Base-by-base conservation (phyloP, 192 early-diverging fungal genomes). In the Coemansia sp. region DNA sequence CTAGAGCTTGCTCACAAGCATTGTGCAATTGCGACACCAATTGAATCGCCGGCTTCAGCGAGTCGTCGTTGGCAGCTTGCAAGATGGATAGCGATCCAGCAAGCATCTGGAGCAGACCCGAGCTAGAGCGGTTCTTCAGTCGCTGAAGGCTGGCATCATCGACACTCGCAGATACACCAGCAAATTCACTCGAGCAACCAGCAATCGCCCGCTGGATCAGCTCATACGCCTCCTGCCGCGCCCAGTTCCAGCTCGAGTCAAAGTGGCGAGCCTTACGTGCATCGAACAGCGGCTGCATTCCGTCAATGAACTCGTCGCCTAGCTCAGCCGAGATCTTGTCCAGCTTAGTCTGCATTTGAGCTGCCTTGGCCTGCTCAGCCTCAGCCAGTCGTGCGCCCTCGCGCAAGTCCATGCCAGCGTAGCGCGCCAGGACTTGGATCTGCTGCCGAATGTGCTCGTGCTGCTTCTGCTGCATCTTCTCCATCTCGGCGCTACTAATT, bases 181-280 rank as follows among this genome's bases (percentile, higher is more conserved):
- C 10, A 22, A n/a, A 10, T 2, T 19, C 56, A 20, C 9, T 17
- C 11, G 56, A 5, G 25, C 49, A 65, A 87, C 83, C 64, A 89
- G 90, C 77, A 89, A 95, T 86, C 45, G 92, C 87, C 69, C 92
- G 90, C 67, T 94, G 95, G 72, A 91, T 92, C 54, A 58, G 38
- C 24, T 42, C 67, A 70, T 57, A 85, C 56, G 25, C 68, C 35
- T 51, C 70, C 49, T 69, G 74, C 60, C 59, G 76, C 49, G 95
- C 85, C 94, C 96, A 98, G 86, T 96, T 96, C 96, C 96, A 98
- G 87, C 89, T 89, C 51, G 96, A 98, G 70, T 98, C 94, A 74
- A 92, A 98, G 25, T 67, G 85, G 43, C 96, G 91, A 37, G 89
- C 93, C 84, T 94, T 98, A 66, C 89, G 84, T 11, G 77, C 76